Conservation (phyloP, 768 basidiomycete genomes). For the Leccinum arenicola region DNA sequence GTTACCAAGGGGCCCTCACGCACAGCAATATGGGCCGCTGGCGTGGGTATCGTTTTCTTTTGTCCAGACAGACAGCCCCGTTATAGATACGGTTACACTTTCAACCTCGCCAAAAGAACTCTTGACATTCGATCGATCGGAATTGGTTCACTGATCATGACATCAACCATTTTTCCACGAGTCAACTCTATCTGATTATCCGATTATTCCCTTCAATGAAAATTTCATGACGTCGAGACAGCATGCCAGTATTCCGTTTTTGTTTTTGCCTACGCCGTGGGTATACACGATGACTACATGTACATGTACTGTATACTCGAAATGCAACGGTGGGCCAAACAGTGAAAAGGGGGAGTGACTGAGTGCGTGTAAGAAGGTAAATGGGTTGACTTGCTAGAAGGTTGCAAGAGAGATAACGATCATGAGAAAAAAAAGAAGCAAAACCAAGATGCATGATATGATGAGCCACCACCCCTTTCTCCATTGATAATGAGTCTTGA, state of each 20-base stretch:
- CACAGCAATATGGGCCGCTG: neutral
- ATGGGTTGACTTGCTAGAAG: conserved; percentile 2
- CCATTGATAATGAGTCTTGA: conserved; percentile 14
- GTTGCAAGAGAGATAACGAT: conserved; percentile 8
- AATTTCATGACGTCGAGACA: neutral
- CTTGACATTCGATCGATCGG: neutral
- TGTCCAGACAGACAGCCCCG: neutral
- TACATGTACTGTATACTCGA: neutral
- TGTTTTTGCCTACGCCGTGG: neutral
- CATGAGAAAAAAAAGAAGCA: conserved; percentile 10
- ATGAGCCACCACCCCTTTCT: neutral
- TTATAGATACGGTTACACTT: neutral
- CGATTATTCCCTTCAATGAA: neutral
- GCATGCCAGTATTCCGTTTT: neutral
- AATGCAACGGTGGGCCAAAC: neutral
- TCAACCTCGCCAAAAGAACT: neutral
- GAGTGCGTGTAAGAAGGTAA: neutral
- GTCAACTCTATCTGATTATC: neutral
- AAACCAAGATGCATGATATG: conserved; percentile 12
- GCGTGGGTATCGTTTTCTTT: neutral
- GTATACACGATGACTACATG: neutral
- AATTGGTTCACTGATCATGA: neutral
- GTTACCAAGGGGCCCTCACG: neutral
- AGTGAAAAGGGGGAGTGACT: neutral
- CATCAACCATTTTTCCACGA: neutral